These are phyloP conservation scores for Zychaea mexicana DNA, from an alignment of 371 early-diverging fungal species.

Conservation along the genomic window DNA sequence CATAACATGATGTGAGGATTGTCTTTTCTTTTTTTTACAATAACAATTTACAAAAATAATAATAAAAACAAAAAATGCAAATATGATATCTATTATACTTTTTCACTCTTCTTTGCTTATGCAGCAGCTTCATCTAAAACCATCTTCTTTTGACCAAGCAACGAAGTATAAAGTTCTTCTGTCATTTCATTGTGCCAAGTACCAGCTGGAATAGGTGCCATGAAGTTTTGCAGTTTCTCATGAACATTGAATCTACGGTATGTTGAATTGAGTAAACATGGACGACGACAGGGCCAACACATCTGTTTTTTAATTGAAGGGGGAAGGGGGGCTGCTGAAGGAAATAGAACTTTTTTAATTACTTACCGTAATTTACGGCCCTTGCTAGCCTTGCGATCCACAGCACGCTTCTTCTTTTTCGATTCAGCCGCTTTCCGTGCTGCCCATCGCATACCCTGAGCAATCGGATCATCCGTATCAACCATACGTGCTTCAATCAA, in stretches of 20 bases:
- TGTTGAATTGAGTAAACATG: too few relatives aligned
- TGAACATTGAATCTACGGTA: slow-evolving; percentile 82
- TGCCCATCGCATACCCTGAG: slow-evolving; percentile 82
- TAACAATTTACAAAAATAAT: neutral
- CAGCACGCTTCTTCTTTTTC: slow-evolving; percentile 57
- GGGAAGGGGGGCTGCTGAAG: neutral
- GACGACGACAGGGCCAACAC: too few relatives aligned
- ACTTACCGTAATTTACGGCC: slow-evolving; percentile 82
- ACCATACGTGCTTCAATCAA: slow-evolving; percentile 92
- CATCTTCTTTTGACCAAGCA: slow-evolving; percentile 71
- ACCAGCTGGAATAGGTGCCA: slow-evolving; percentile 88
- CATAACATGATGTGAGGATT: too few relatives aligned
- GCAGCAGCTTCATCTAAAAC: slow-evolving; percentile 15
- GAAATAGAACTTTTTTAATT: neutral
- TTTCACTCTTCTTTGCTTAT: neutral
- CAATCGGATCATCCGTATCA: slow-evolving; percentile 82
- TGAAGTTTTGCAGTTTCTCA: slow-evolving; percentile 93
- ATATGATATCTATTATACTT: neutral
- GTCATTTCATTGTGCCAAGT: slow-evolving; percentile 92
- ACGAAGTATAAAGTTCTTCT: slow-evolving; percentile 82
- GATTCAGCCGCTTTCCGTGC: slow-evolving; percentile 71
- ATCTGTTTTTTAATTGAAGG: neutral
- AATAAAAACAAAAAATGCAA: neutral
- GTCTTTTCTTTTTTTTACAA: too few relatives aligned
- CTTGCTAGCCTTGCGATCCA: slow-evolving; percentile 87